Base-by-base conservation (phyloP, 2,329 filamentous ascomycete species). In the Aspergillus ochraceoroseus region DNA sequence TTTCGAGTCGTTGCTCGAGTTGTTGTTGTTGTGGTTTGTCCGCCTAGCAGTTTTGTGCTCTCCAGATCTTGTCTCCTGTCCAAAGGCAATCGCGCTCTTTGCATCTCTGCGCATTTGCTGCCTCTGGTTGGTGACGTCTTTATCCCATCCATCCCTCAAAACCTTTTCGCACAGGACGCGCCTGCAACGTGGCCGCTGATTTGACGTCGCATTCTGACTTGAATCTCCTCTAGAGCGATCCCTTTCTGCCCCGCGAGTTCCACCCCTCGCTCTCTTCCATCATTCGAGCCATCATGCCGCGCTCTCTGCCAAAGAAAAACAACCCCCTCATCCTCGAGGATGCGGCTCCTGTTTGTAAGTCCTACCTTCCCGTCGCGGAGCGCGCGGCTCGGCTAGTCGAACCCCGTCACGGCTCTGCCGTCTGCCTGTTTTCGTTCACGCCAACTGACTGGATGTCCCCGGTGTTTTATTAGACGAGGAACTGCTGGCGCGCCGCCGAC, bases 401-500 rank as follows among this genome's bases (percentile, higher is more conserved):
- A 22, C 29, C 5, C 41, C 20, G 17, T 22, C 7, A 39, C 27
- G 13, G 23, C 11, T 29, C 17, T 11, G 13, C n/a, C n/a, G 17
- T 9, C 20, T 5, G 18, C 20, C 5, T 22, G 13, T 18, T 25
- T 14, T 27, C 19, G 22, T 13, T n/a, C 15, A 11, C 28, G 5
- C 17, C 12, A n/a, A 32, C 45, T 44, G 38, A 44, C 33, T 36
- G 18, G 41, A 51, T 54, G 47, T 55, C 32, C 32, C 12, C 26
- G 12, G 9, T 28, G 37, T 20, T 18, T 26, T 32, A 41, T 38
- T 57, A 88, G 84, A 84, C 65, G 63, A 74, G 47, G 83, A 87
- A 46, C 80, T 95, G 41, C 79, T 95, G 49, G 73, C 82, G 64
- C 83, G 88, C 60, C 85, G 92, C 59, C 85, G 90, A 54, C 76